Conservation (phyloP, 1,284 basidiomycete genomes). For the Rugosomyces carneus region DNA sequence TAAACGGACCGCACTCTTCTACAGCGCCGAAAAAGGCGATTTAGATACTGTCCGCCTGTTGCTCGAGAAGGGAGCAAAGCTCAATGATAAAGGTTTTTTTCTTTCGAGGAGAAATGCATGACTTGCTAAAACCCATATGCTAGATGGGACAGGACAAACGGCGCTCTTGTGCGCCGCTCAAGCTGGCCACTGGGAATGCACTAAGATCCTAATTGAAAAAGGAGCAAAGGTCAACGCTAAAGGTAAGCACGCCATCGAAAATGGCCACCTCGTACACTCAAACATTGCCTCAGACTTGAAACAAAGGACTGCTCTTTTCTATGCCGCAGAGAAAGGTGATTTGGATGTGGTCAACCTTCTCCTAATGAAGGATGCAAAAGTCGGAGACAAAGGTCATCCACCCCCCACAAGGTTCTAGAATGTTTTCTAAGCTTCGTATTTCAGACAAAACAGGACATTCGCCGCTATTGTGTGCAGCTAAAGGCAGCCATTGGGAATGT, state of each 20-base stretch:
- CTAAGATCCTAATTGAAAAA: too few relatives aligned
- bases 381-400: background rate
- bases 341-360: background rate
- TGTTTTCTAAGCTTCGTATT: too few relatives aligned
- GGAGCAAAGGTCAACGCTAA: background rate
- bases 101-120: too few relatives aligned
- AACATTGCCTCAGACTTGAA: background rate
- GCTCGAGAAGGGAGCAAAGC: slow-evolving; percentile 1
- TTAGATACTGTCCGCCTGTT: background rate
- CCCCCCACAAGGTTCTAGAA: too few relatives aligned
- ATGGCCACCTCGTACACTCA: background rate
- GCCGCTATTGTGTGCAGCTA: too few relatives aligned
- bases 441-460: too few relatives aligned
- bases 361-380: background rate
- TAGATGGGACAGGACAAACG: too few relatives aligned
- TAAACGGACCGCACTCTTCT: background rate
- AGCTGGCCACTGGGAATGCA: too few relatives aligned
- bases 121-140: too few relatives aligned
- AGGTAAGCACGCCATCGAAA: slow-evolving; percentile 23
- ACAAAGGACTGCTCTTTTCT: background rate
- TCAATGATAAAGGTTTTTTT: too few relatives aligned
- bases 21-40: background rate
- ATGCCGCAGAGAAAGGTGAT: background rate
- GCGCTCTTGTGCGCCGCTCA: too few relatives aligned
- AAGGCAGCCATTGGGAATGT: too few relatives aligned